Evolutionary conservation across 2,329 filamentous ascomycete genomes (phyloP).

Genomic region (Neonectria ditissima): DNA sequence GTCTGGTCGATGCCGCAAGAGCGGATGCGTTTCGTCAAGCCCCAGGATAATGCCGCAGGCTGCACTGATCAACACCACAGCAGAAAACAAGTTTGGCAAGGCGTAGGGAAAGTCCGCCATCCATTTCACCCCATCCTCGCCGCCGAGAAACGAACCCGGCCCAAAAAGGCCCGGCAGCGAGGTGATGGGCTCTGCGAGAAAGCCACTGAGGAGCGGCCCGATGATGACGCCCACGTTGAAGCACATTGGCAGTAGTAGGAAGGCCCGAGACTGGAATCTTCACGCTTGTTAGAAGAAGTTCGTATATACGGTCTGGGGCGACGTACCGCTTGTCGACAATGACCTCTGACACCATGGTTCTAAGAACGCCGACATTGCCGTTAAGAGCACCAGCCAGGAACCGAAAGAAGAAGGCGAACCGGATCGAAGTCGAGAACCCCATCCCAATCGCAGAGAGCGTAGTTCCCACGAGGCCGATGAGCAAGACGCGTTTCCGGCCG

Average conservation of each 20-base stretch:
- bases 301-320: not conserved
- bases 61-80: constrained; percentile 27
- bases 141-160: constrained; percentile 34
- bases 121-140: constrained; percentile 34
- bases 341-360: constrained; percentile 41
- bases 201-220: constrained; percentile 40
- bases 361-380: constrained; percentile 36
- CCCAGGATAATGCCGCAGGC: constrained; percentile 37
- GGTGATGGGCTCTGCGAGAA: constrained; percentile 37
- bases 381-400: constrained; percentile 36
- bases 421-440: constrained; percentile 26
- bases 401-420: constrained; percentile 33
- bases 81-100: constrained; percentile 37
- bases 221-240: constrained; percentile 41
- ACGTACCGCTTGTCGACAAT: constrained; percentile 34
- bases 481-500: constrained; percentile 36
- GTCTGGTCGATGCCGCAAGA: constrained; percentile 21
- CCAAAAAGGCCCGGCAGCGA: constrained; percentile 35
- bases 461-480: constrained; percentile 33
- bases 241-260: constrained; percentile 39
- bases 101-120: constrained; percentile 39
- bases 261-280: constrained; percentile 33
- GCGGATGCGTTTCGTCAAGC: constrained; percentile 39
- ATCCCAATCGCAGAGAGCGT: constrained; percentile 27
- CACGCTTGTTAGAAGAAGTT: not conserved